Base-by-base conservation (phyloP, 768 basidiomycete species). In the Calocybe cyanea region DNA sequence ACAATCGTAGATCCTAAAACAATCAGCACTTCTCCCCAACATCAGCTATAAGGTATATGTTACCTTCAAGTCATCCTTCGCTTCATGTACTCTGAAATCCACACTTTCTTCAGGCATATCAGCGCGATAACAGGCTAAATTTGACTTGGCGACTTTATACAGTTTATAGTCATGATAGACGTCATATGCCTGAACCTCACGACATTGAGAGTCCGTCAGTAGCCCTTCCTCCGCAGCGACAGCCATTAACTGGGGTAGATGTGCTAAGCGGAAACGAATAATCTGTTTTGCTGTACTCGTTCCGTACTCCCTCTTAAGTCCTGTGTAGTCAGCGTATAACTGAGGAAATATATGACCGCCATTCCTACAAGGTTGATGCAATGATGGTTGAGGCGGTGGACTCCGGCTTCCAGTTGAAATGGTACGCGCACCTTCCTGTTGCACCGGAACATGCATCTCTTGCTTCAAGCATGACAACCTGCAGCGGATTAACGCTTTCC, bases 381-480 rank as follows among this genome's bases (percentile, higher is more conserved):
- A 39, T 35, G 23, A 47, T 14, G 34, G 6, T 35, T 14, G 7
- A 8, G n/a, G n/a, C 34, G 38, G 38, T 15, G 28, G 21, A 25
- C 2, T 15, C 3, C n/a, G 7, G n/a, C 13, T 30, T 13, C n/a
- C n/a, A n/a, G n/a, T n/a, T 13, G 10, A 25, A 30, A 36, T 14
- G 8, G 25, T n/a, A 20, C 17, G 63, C 69, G n/a, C 46, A 81
- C 83, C 85, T 71, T 30, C 78, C 86, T 0, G 85, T 86, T 6
- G 86, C 86, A 1, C 86, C 86, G 0, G 83, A 85, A 55, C 86
- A 88, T 0, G 72, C 71, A 9, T 87, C 85, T 43, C 92, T 66
- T 3, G 91, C 92, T 54, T 95, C 92, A 17, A 95, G 72, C 70
- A 92, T 81, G 17, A 89, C 77, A 2, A 93, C 61, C 30, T 67